Conservation (phyloP, 129 eudicot genomes). For the Pulicaria dysenterica region DNA sequence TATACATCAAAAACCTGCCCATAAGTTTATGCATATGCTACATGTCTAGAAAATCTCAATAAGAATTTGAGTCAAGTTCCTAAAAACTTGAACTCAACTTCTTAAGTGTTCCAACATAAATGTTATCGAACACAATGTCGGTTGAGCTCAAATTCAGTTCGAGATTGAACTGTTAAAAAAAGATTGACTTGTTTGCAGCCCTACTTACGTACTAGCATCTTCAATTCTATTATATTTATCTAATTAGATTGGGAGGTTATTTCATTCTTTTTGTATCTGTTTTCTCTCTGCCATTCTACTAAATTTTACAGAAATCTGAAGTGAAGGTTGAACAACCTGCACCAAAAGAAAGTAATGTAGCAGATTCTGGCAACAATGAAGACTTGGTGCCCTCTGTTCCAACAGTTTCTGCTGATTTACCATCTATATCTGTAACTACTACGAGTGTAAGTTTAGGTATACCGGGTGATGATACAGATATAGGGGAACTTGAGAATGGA, state of each 20-base stretch:
- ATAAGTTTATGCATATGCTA: too few species aligned
- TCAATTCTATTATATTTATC: background rate
- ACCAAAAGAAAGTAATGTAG: slow-evolving; percentile 37
- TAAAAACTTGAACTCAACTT: background rate
- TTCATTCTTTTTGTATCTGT: background rate
- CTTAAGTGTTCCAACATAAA: background rate
- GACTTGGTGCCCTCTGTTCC: slow-evolving; percentile 27
- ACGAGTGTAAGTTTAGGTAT: slow-evolving; percentile 36
- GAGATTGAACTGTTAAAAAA: background rate
- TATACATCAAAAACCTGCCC: too few species aligned
- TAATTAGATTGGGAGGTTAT: slow-evolving; percentile 1
- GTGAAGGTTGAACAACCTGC: slow-evolving; percentile 40
- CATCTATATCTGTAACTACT: slow-evolving; percentile 18
- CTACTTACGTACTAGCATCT: background rate
- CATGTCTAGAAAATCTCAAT: too few species aligned
- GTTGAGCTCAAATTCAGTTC: background rate
- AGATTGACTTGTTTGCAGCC: background rate
- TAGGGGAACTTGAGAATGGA: slow-evolving; percentile 50
- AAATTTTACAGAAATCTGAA: slow-evolving; percentile 43
- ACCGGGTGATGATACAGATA: slow-evolving; percentile 49
- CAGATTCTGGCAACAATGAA: slow-evolving; percentile 38
- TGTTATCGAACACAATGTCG: background rate
- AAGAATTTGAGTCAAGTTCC: background rate
- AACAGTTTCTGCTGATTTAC: slow-evolving; percentile 44
- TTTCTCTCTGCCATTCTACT: slow-evolving; percentile 16